A percentile compares a stretch with the other conserved stretches of the same genome.
Conservation (phyloP, 2,329 filamentous ascomycete species). For the Bipolaris bicolor region DNA sequence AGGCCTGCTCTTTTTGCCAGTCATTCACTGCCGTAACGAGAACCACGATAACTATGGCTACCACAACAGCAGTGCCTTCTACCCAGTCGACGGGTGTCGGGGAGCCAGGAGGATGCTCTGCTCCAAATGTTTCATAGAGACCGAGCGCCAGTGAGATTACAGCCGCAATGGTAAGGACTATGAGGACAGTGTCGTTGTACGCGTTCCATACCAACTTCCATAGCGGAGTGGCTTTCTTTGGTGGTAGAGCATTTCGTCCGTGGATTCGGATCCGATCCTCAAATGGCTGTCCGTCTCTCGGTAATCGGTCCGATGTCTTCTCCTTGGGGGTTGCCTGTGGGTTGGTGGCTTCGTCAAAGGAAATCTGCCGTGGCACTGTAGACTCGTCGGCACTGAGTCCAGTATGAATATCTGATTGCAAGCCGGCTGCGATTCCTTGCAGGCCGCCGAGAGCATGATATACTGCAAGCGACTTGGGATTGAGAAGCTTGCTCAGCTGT, state of each 20-base stretch:
- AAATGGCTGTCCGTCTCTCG: conserved; percentile 45
- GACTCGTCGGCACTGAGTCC: conserved; percentile 61
- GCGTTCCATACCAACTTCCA: conserved; percentile 69
- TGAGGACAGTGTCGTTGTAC: conserved; percentile 76
- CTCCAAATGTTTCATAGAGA: conserved; percentile 68
- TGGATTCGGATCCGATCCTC: conserved; percentile 66
- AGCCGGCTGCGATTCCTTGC: conserved; percentile 58
- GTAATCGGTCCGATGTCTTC: conserved; percentile 20
- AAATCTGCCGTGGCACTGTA: conserved; percentile 52
- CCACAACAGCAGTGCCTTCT: conserved; percentile 46
- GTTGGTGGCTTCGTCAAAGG: conserved; percentile 58
- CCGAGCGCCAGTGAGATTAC: conserved; percentile 72
- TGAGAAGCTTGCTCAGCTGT: conserved; percentile 61
- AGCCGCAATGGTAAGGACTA: conserved; percentile 71
- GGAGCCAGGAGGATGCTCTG: conserved; percentile 50
- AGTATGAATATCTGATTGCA: conserved; percentile 56
- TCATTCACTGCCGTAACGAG: conserved; percentile 47
- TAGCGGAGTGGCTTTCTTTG: conserved; percentile 67
- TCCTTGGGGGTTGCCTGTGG: conserved; percentile 34
- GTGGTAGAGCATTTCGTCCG: conserved; percentile 66
- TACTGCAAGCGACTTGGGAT: conserved; percentile 57
- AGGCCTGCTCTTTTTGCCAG: conserved; percentile 47
- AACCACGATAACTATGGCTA: conserved; percentile 49
- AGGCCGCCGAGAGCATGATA: conserved; percentile 62
- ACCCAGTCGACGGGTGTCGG: conserved; percentile 52